Base-by-base conservation (phyloP, 1,139 yeast genomes). In the Taphrina populina region DNA sequence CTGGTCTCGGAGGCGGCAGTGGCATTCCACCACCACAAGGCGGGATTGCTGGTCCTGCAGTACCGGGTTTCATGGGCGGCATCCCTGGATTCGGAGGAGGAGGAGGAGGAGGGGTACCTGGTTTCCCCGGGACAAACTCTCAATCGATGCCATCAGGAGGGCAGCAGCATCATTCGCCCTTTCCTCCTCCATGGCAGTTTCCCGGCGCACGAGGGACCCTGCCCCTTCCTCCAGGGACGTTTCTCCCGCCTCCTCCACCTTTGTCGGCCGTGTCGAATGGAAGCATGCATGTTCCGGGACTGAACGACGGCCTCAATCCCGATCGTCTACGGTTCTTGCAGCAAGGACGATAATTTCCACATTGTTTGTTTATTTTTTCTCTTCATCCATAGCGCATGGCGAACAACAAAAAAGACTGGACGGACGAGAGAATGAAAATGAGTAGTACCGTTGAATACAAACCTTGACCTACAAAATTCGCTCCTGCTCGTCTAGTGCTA, bases 21-120 rank as follows among this genome's bases (percentile, higher is more conserved):
- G n/a, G n/a, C n/a, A n/a, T n/a, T n/a, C n/a, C n/a, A n/a, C 37
- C 10, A 23, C 37, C 19, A 33, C n/a, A 10, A 36, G 41, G 41
- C 26, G 19, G 15, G 13, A 11, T 8, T 34, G 41, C 24, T 6
- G 23, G 41, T 19, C 47, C 47, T n/a, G 27, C 20, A 11, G n/a
- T 20, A 3, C 15, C 21, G 3, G 26, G 23, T 2, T 21, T 10
- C 7, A 4, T 24, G 10, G 27, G 11, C 20, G 54, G 46, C 5
- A 49, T 49, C 4, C 54, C 54, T 10, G 54, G 54, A 10, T 49
- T 49, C 33, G 46, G 54, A 5, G 27, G 35, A n/a, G 21, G 13
- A 11, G 44, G 2, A 7, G 15, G n/a, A 7, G n/a, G 13, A 2
- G n/a, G 2, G 44, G 44, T 3, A 13, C 32, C 19, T 20, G 24